Evolutionary conservation across 1,284 basidiomycete species (phyloP).

Genomic region (Somion occarium): DNA sequence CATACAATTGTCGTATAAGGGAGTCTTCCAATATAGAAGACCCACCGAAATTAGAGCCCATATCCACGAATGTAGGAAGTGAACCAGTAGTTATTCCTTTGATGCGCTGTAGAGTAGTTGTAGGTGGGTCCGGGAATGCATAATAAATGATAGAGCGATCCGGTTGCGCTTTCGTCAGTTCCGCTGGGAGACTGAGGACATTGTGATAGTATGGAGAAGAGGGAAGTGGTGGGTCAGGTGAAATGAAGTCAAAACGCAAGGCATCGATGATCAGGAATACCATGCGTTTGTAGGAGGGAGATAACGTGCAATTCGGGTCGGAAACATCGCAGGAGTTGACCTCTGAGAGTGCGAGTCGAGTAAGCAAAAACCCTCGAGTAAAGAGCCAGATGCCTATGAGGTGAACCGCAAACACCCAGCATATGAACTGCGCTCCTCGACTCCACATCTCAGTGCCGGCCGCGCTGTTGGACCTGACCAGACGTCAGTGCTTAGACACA

Average conservation of each 20-base stretch:
- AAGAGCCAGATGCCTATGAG: slow-evolving; percentile 73
- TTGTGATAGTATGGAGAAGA: slow-evolving; percentile 76
- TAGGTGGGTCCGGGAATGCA: slow-evolving; percentile 91
- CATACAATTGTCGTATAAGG: slow-evolving; percentile 56
- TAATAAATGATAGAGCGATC: slow-evolving; percentile 82
- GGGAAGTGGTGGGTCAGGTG: slow-evolving; percentile 60
- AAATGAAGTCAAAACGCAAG: slow-evolving; percentile 91
- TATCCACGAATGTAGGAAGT: slow-evolving; percentile 93
- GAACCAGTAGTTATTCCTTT: slow-evolving; percentile 96
- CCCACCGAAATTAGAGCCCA: slow-evolving; percentile 89
- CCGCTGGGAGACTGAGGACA: slow-evolving; percentile 73
- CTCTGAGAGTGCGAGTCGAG: slow-evolving; percentile 72
- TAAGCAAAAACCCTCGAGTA: slow-evolving; percentile 85
- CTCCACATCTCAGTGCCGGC: too few relatives aligned
- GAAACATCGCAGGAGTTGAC: slow-evolving; percentile 37
- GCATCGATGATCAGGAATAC: slow-evolving; percentile 91
- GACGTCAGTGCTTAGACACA: too few relatives aligned
- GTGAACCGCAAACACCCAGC: slow-evolving; percentile 56
- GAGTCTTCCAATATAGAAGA: slow-evolving; percentile 88
- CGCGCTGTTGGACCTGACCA: too few relatives aligned
- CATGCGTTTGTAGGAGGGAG: slow-evolving; percentile 71
- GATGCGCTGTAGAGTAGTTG: slow-evolving; percentile 91
- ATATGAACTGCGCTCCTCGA: not conserved
- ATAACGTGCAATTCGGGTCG: slow-evolving; percentile 43
- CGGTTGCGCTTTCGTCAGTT: slow-evolving; percentile 62